A percentile compares a stretch with the other conserved stretches of the same genome.
phyloP scores from a whole-genome alignment of 2,329 filamentous ascomycete genomes.

The Aspergillus japonicus region DNA sequence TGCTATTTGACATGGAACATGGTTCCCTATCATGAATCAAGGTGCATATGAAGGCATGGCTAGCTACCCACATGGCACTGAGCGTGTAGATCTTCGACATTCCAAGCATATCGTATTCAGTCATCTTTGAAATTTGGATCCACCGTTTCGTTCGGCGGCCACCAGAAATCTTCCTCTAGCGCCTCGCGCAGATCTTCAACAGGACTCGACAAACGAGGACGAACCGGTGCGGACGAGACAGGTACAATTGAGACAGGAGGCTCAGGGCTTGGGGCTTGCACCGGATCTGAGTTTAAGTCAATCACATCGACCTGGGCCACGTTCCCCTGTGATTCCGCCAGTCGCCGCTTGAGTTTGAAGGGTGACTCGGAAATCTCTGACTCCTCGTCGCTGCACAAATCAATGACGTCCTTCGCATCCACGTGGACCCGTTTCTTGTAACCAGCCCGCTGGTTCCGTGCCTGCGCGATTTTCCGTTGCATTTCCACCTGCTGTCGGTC shows the following conservation, averaged over 20 bases:
- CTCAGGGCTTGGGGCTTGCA: not conserved
- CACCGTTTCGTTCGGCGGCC: constrained; percentile 33
- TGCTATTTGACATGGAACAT: not conserved
- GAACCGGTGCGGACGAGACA: not conserved
- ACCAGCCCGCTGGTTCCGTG: constrained; percentile 27
- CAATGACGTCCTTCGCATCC: constrained; percentile 12
- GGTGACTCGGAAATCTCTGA: not conserved
- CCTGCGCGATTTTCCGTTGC: constrained; percentile 27
- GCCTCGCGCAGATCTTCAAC: constrained; percentile 16
- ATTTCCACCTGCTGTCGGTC: constrained; percentile 19
- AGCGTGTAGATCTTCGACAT: too few species aligned
- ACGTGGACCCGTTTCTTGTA: constrained; percentile 21
- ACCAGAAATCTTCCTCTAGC: constrained; percentile 41
- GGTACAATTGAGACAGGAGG: not conserved
- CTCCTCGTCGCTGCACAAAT: constrained; percentile 23
- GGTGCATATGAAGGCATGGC: too few species aligned
- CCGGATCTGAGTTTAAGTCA: constrained; percentile 27
- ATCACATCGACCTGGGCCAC: constrained; percentile 21
- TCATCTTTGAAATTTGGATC: constrained; percentile 31
- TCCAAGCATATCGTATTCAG: not conserved
- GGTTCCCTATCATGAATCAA: too few species aligned
- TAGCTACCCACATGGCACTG: too few species aligned
- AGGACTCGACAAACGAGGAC: not conserved
- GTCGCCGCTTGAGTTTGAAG: constrained; percentile 4
- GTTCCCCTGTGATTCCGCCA: constrained; percentile 2